Conservation (phyloP, 768 basidiomycete species). For the Suillus clintonianus region DNA sequence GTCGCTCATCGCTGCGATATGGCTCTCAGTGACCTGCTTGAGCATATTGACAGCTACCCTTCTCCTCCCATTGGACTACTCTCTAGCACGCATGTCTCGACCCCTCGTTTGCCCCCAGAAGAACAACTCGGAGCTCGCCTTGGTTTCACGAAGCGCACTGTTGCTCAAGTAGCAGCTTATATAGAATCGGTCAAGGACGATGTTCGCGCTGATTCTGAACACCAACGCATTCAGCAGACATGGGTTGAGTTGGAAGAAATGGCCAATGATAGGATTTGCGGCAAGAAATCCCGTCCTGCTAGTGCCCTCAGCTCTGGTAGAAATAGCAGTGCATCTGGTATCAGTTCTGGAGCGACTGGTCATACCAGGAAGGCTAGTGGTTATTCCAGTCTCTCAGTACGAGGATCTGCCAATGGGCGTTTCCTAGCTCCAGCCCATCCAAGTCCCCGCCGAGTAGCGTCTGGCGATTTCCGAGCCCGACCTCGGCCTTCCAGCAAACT, state of each 20-base stretch:
- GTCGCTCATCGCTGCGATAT: constrained; percentile 61
- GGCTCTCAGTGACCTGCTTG: constrained; percentile 81
- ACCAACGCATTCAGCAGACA: constrained; percentile 70
- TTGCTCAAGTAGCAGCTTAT: constrained; percentile 48
- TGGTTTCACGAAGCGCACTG: constrained; percentile 55
- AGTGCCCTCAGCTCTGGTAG: constrained; percentile 69
- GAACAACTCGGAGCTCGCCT: constrained; percentile 68
- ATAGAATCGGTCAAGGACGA: constrained; percentile 55
- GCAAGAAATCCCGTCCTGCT: constrained; percentile 62
- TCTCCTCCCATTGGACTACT: constrained; percentile 52
- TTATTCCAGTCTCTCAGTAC: constrained; percentile 33
- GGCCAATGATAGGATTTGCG: constrained; percentile 65
- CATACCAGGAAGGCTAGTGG: constrained; percentile 27
- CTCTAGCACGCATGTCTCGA: constrained; percentile 49
- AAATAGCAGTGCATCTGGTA: constrained; percentile 52
- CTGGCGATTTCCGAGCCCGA: constrained; percentile 45
- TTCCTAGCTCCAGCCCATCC: constrained; percentile 48
- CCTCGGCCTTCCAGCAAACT: constrained; percentile 60
- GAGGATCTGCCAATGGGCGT: constrained; percentile 38
- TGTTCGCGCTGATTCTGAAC: constrained; percentile 58
- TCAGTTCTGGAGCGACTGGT: constrained; percentile 16
- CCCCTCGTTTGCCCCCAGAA: constrained; percentile 51
- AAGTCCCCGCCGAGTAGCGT: constrained; percentile 49
- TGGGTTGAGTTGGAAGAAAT: constrained; percentile 84
- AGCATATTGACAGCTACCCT: constrained; percentile 86